These are phyloP conservation scores for Claviceps sp. DNA, from an alignment of 2,329 filamentous ascomycete genomes.

Conservation along the genomic window DNA sequence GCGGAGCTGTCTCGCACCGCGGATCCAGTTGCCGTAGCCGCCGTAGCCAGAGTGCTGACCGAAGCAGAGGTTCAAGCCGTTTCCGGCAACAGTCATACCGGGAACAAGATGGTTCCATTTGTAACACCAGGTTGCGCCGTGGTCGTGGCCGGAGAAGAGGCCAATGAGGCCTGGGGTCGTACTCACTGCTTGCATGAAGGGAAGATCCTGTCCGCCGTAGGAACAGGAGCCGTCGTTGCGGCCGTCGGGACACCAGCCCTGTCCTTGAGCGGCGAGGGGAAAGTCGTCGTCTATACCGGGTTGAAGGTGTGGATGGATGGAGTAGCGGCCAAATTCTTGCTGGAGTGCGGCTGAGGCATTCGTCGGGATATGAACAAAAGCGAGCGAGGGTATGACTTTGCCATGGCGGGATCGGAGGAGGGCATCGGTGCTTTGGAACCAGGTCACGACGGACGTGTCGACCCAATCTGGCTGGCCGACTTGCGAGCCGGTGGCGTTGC, in stretches of 20 bases:
- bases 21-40: constrained; percentile 51
- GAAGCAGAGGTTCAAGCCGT: constrained; percentile 39
- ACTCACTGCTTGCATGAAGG: constrained; percentile 50
- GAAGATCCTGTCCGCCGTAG: constrained; percentile 38
- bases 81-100: constrained; percentile 23
- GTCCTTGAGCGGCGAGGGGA: constrained; percentile 26
- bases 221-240: constrained; percentile 22
- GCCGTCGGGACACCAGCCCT: constrained; percentile 30
- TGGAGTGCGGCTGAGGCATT: constrained; percentile 28
- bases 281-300: constrained; percentile 33
- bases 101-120: constrained; percentile 28
- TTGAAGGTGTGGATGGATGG: constrained; percentile 22
- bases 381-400: constrained; percentile 29
- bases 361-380: constrained; percentile 35
- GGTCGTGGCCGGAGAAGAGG: constrained; percentile 54
- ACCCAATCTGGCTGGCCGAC: constrained; percentile 31
- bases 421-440: constrained; percentile 26
- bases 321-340: constrained; percentile 11
- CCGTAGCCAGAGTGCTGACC: constrained; percentile 57
- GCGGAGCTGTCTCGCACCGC: constrained; percentile 44
- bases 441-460: constrained; percentile 27
- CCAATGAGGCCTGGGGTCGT: constrained; percentile 40
- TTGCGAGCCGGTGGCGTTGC: constrained; percentile 14
- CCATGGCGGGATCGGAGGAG: constrained; percentile 17
- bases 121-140: constrained; percentile 47